A percentile compares a stretch with the other conserved stretches of the same genome.
Evolutionary conservation across 1,284 basidiomycete species (phyloP).

Genomic region (Pholiota adiposa): DNA sequence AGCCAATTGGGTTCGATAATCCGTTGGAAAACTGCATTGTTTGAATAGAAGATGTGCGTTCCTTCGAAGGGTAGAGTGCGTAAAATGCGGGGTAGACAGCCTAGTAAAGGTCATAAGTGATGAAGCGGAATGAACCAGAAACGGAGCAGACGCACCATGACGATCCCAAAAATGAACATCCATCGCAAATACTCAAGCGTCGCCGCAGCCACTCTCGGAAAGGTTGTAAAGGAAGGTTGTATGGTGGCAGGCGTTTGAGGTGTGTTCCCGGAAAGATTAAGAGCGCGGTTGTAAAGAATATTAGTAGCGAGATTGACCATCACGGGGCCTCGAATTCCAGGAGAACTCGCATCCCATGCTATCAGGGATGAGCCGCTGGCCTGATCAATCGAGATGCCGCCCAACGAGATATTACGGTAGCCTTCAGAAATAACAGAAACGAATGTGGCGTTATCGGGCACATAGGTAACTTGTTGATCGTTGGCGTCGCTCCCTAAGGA

Average conservation of each 20-base stretch:
- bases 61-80: slow-evolving; percentile 73
- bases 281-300: slow-evolving; percentile 60
- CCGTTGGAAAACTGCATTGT: slow-evolving; percentile 84
- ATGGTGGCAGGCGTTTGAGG: background rate
- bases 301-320: slow-evolving; percentile 74
- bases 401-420: slow-evolving; percentile 4
- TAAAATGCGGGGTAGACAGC: slow-evolving; percentile 82
- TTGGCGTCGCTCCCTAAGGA: background rate
- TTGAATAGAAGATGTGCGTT: slow-evolving; percentile 69
- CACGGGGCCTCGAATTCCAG: slow-evolving; percentile 43
- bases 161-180: slow-evolving; percentile 55
- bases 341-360: slow-evolving; percentile 18
- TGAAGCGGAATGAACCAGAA: background rate
- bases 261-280: slow-evolving; percentile 45
- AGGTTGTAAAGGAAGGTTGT: slow-evolving; percentile 51
- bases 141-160: slow-evolving; percentile 53
- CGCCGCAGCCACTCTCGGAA: slow-evolving; percentile 39
- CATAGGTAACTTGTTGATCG: background rate
- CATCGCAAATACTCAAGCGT: slow-evolving; percentile 51
- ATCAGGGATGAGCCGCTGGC: slow-evolving; percentile 3
- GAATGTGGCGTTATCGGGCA: slow-evolving; percentile 5
- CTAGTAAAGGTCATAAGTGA: slow-evolving; percentile 34
- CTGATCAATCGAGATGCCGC: slow-evolving; percentile 14
- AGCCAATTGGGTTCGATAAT: slow-evolving; percentile 67
- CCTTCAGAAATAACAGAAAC: background rate